phyloP scores from a whole-genome alignment of 108 stramenopile genomes.

The Nitzschia sp. region DNA sequence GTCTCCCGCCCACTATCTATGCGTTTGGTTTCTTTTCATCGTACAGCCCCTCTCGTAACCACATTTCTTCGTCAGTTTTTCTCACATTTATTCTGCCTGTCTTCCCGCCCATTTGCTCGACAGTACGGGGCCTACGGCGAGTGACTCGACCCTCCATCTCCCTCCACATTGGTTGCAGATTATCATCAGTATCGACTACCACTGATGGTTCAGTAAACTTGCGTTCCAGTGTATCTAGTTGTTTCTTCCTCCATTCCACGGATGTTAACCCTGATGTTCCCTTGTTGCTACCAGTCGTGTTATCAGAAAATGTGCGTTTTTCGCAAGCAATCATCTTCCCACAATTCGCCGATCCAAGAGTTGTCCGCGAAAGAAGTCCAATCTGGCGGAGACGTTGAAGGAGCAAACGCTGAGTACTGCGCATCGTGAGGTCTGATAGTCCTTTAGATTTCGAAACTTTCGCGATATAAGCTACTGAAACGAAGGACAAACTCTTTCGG shows the following conservation, averaged over 20 bases:
- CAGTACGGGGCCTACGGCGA: constrained; percentile 52
- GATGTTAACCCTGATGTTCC: neutral
- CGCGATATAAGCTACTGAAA: too few species aligned
- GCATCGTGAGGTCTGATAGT: too few species aligned
- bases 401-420: too few species aligned
- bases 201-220: constrained; percentile 29
- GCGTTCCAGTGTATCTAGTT: constrained; percentile 35
- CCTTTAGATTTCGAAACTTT: too few species aligned
- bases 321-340: too few species aligned
- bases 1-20: too few species aligned
- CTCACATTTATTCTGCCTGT: constrained; percentile 72
- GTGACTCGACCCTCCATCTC: constrained; percentile 86
- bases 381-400: too few species aligned
- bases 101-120: constrained; percentile 55
- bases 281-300: neutral
- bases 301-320: neutral
- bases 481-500: too few species aligned
- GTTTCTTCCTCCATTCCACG: constrained; percentile 44
- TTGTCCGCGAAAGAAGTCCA: too few species aligned
- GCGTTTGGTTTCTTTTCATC: constrained; percentile 11
- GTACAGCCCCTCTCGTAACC: constrained; percentile 81
- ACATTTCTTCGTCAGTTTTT: constrained; percentile 82
- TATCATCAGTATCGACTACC: constrained; percentile 55
- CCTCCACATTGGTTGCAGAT: constrained; percentile 89
- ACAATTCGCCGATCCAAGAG: too few species aligned